phyloP scores from a whole-genome alignment of 1,139 yeast species.

The Debaryomyces psychrophilus region DNA sequence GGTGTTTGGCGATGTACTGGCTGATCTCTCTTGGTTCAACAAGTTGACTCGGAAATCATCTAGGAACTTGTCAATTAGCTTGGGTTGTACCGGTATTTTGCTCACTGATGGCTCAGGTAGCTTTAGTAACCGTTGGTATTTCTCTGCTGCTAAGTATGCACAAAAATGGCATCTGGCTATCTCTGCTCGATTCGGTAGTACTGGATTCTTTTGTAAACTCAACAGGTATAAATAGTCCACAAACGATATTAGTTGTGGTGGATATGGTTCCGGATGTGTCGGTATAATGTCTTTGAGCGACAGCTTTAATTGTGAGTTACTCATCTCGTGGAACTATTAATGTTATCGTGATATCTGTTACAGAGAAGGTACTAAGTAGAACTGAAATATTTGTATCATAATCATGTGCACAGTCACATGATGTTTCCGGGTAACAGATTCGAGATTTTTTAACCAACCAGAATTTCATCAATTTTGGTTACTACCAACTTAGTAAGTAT shows the following conservation, averaged over 20 bases:
- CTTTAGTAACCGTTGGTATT: conserved; percentile 42
- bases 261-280: conserved; percentile 48
- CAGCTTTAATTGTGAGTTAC: conserved; percentile 29
- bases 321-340: conserved; percentile 13
- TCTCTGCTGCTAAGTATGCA: conserved; percentile 62
- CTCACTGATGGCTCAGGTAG: conserved; percentile 51
- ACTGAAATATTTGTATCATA: not conserved
- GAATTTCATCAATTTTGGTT: conserved; percentile 17
- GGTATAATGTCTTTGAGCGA: conserved; percentile 54
- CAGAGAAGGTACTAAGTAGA: not conserved
- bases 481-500: not conserved
- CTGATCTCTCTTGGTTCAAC: conserved; percentile 32
- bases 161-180: conserved; percentile 67
- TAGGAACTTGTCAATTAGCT: conserved; percentile 41
- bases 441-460: conserved; percentile 25
- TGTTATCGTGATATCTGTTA: not conserved
- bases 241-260: conserved; percentile 50
- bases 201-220: conserved; percentile 51
- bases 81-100: conserved; percentile 63
- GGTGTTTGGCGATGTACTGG: conserved; percentile 34
- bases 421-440: conserved; percentile 15
- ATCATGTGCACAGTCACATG: not conserved
- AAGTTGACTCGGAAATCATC: conserved; percentile 46
- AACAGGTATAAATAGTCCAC: conserved; percentile 55
- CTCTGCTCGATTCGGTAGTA: conserved; percentile 55